Conservation (phyloP, 805 yeast genomes). For the Brettanomyces nanus region DNA sequence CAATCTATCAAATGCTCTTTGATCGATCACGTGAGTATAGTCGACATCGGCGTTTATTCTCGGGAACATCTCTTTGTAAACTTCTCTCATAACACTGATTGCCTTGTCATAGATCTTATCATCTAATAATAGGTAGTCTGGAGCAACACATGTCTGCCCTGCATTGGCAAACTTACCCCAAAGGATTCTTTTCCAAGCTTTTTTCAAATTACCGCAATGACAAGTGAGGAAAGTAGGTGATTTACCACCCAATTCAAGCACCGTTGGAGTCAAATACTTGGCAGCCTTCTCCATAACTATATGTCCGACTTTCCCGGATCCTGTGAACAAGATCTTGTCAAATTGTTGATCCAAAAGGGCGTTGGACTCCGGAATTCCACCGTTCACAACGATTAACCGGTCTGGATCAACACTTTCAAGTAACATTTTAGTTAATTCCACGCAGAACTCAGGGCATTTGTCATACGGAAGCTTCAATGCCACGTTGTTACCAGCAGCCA, state of each 20-base stretch:
- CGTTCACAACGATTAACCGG: conserved; percentile 59
- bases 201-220: conserved; percentile 31
- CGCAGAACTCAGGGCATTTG: conserved; percentile 52
- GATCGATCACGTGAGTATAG: conserved; percentile 56
- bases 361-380: conserved; percentile 57
- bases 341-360: conserved; percentile 48
- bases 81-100: conserved; percentile 32
- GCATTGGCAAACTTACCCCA: conserved; percentile 77
- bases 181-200: conserved; percentile 49
- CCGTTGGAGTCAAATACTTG: conserved; percentile 70
- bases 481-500: conserved; percentile 81
- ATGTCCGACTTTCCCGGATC: conserved; percentile 67
- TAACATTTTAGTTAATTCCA: conserved; percentile 48
- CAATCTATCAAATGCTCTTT: conserved; percentile 43
- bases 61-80: conserved; percentile 39
- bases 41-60: conserved; percentile 28
- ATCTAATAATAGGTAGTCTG: conserved; percentile 75
- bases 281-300: conserved; percentile 77
- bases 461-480: conserved; percentile 68
- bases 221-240: conserved; percentile 62
- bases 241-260: conserved; percentile 88
- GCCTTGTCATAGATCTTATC: conserved; percentile 46
- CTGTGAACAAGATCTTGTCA: conserved; percentile 84
- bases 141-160: conserved; percentile 89
- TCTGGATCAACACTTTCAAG: conserved; percentile 44